These are phyloP conservation scores for Colletotrichum sp. DNA, from an alignment of 2,329 filamentous ascomycete species.

Conservation along the genomic window DNA sequence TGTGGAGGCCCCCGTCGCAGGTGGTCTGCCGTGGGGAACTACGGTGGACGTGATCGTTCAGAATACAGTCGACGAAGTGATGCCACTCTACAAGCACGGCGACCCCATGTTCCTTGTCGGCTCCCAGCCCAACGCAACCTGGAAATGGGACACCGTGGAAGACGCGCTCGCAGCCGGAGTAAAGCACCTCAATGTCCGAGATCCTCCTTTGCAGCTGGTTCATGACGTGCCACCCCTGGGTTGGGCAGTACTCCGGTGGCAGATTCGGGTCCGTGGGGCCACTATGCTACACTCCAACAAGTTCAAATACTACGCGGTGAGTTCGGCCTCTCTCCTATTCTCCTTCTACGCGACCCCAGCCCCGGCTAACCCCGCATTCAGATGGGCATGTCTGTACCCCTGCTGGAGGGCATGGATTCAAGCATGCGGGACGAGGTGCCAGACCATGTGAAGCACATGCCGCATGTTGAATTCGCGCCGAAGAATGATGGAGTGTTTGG, in stretches of 20 bases:
- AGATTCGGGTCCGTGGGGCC: background rate
- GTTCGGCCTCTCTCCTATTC: background rate
- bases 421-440: background rate
- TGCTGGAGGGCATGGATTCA: background rate
- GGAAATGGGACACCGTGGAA: constrained; percentile 56
- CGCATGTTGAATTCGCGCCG: background rate
- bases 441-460: background rate
- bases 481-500: constrained; percentile 6
- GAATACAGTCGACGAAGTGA: background rate
- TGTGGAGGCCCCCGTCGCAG: background rate
- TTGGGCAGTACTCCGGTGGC: constrained; percentile 7
- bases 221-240: constrained; percentile 4
- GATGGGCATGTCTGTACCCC: constrained; percentile 3
- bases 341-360: background rate
- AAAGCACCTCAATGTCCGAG: background rate
- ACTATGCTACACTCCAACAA: constrained; percentile 11
- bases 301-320: constrained; percentile 14
- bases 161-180: constrained; percentile 45
- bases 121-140: constrained; percentile 47
- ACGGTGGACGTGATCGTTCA: constrained; percentile 31
- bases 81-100: constrained; percentile 63
- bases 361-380: background rate
- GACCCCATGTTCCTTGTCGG: constrained; percentile 65
- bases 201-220: background rate
- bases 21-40: constrained; percentile 33